Conservation (phyloP, 1,284 basidiomycete species). For the Mycena citricolor region DNA sequence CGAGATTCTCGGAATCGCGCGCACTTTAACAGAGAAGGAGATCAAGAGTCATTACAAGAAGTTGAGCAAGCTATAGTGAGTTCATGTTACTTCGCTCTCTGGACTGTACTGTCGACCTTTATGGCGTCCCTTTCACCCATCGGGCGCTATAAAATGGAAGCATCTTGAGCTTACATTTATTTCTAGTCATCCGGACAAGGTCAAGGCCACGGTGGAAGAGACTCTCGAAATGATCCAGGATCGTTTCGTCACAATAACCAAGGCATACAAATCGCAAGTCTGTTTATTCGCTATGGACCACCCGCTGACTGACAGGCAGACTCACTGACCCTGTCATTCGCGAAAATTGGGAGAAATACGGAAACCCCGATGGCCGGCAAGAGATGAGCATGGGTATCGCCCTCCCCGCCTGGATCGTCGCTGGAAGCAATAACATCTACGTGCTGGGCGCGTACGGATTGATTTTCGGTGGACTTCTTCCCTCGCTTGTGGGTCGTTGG, state of each 20-base stretch:
- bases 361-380: slow-evolving; percentile 96
- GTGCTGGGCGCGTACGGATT: slow-evolving; percentile 88
- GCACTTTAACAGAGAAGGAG: slow-evolving; percentile 80
- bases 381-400: slow-evolving; percentile 96
- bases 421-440: slow-evolving; percentile 89
- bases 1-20: slow-evolving; percentile 83
- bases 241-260: slow-evolving; percentile 92
- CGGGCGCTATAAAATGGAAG: too few relatives aligned
- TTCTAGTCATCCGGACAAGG: slow-evolving; percentile 94
- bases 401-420: slow-evolving; percentile 92
- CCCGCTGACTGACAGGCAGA: slow-evolving; percentile 37
- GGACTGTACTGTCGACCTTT: slow-evolving; percentile 1
- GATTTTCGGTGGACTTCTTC: slow-evolving; percentile 85
- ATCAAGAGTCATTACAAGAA: slow-evolving; percentile 97
- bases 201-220: slow-evolving; percentile 79
- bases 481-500: slow-evolving; percentile 88
- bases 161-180: slow-evolving; percentile 2
- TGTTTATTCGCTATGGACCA: not conserved
- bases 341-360: slow-evolving; percentile 89
- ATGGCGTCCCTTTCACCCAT: too few relatives aligned
- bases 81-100: slow-evolving; percentile 24
- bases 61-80: slow-evolving; percentile 86
- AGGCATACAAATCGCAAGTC: slow-evolving; percentile 93
- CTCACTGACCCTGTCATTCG: slow-evolving; percentile 93
- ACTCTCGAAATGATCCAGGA: slow-evolving; percentile 89